Evolutionary conservation across 2,329 filamentous ascomycete species (phyloP), one percentile per base, ranked within the genome.

Genomic region (Fusarium tjaetaba): DNA sequence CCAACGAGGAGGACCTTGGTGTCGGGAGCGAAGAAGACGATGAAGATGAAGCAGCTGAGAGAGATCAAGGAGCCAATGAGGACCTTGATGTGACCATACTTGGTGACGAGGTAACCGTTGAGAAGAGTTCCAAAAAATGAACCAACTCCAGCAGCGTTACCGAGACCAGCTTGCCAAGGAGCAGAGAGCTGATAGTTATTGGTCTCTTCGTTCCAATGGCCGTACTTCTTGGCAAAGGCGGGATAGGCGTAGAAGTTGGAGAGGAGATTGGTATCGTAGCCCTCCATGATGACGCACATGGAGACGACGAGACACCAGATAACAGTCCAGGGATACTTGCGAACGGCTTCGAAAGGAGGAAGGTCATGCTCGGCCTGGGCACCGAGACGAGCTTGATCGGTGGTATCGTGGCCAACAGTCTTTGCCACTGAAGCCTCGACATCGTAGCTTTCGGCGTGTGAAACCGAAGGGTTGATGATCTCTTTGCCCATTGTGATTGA

Each of bases 121-220:
- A 86, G 66, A 15, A 86, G 78, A 7, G 86, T 81, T 2, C 87
- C 88, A 6, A 88, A 61, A 26, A 89, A 86, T 20, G 84, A 81
- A 8, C 87, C 87, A 14, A 85, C 82, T 22, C 81, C 78, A 0
- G 84, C 80, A 4, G 82, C 86, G 36, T 86, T 86, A 32, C 80
- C 79, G 1, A 89, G 77, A 0, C 82, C 86, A 6, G 86, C 82
- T 73, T 88, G 86, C 88, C 88, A 89, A 1, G 83, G 72, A 0
- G 85, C 84, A 0, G 84, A 80, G 32, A 89, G 79, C 68, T 88
- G 79, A 57, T 81, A 80, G 36, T 73, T 68, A 6, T 71, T 67
- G 5, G 65, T 76, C 22, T 57, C 69, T 15, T 72, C 78, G 51
- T 78, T 75, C 55, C 76, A 80, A 41, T 76, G 73, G 4, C 80